Percentiles rank a stretch among this genome's conserved stretches.
Conservation (phyloP, 75 land plant genomes). For the Ceratopteris richardii region DNA sequence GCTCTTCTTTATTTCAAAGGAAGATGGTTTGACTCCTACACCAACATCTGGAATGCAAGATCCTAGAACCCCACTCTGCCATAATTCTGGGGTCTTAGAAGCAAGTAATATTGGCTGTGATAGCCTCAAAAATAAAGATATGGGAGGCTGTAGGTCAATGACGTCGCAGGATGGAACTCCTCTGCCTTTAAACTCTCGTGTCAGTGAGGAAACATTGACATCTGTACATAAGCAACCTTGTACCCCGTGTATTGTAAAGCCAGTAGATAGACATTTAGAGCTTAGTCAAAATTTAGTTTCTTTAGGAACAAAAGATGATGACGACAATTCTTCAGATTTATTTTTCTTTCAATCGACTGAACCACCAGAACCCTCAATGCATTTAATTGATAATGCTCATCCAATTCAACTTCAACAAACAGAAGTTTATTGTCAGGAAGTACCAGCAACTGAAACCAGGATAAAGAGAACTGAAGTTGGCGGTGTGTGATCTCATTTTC, state of each 20-base stretch:
- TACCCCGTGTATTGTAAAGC: background rate
- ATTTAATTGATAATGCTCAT: background rate
- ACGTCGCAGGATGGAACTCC: conserved; percentile 14
- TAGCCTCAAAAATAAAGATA: background rate
- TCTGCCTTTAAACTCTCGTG: conserved; percentile 31
- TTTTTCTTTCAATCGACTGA: conserved; percentile 24
- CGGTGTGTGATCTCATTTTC: too few relatives aligned
- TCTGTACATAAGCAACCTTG: conserved; percentile 15
- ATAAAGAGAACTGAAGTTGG: background rate
- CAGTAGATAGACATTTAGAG: background rate
- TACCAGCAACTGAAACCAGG: background rate
- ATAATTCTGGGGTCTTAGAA: background rate
- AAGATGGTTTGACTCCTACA: background rate
- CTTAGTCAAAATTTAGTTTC: background rate
- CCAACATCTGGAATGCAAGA: background rate
- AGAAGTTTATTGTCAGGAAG: background rate
- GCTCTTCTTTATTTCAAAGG: background rate
- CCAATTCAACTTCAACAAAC: too few relatives aligned
- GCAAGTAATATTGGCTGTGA: background rate
- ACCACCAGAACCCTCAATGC: conserved; percentile 6
- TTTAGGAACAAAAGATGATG: conserved; percentile 44
- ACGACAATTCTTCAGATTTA: conserved; percentile 64
- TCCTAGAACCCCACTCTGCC: background rate
- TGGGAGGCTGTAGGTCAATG: background rate
- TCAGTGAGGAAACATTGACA: conserved; percentile 27